Conservation (phyloP, 1,284 basidiomycete genomes). For the Neolentinus lepideus region DNA sequence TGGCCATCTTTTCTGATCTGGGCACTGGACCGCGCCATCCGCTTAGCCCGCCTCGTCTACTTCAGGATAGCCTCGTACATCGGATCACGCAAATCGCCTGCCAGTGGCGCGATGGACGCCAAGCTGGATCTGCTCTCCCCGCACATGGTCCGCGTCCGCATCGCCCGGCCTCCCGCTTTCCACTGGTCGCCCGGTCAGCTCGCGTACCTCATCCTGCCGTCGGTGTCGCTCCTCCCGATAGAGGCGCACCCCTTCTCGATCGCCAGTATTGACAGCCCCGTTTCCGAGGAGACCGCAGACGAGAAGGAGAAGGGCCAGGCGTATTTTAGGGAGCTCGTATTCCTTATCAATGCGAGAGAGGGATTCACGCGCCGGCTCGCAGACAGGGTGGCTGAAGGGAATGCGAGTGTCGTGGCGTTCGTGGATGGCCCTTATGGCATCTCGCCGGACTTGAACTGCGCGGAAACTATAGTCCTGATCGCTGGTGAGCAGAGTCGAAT, state of each 20-base stretch:
- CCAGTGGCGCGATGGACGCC: conserved; percentile 28
- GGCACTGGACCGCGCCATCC: conserved; percentile 54
- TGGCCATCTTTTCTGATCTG: conserved; percentile 60
- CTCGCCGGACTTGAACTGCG: conserved; percentile 26
- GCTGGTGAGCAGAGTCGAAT: conserved; percentile 12
- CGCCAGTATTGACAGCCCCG: conserved; percentile 30
- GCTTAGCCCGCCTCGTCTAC: conserved; percentile 39
- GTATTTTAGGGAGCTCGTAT: conserved; percentile 34
- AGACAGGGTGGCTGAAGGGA: conserved; percentile 3
- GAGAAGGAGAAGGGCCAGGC: conserved; percentile 3
- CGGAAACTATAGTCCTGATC: conserved; percentile 22
- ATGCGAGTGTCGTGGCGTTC: conserved; percentile 20
- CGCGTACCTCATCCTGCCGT: conserved; percentile 37
- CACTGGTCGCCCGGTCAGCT: conserved; percentile 45
- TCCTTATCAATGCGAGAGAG: conserved; percentile 40
- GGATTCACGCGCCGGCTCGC: conserved; percentile 33
- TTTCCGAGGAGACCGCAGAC: not conserved
- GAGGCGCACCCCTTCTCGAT: conserved; percentile 55
- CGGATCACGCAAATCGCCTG: conserved; percentile 14
- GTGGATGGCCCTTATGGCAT: conserved; percentile 39
- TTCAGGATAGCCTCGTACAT: conserved; percentile 42
- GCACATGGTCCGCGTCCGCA: conserved; percentile 42
- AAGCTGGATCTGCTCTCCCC: conserved; percentile 38
- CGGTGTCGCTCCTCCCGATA: conserved; percentile 31
- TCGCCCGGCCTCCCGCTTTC: conserved; percentile 33